These are phyloP conservation scores for Trichoderma arundinaceum DNA, from an alignment of 2,329 filamentous ascomycete genomes.

Conservation along the genomic window DNA sequence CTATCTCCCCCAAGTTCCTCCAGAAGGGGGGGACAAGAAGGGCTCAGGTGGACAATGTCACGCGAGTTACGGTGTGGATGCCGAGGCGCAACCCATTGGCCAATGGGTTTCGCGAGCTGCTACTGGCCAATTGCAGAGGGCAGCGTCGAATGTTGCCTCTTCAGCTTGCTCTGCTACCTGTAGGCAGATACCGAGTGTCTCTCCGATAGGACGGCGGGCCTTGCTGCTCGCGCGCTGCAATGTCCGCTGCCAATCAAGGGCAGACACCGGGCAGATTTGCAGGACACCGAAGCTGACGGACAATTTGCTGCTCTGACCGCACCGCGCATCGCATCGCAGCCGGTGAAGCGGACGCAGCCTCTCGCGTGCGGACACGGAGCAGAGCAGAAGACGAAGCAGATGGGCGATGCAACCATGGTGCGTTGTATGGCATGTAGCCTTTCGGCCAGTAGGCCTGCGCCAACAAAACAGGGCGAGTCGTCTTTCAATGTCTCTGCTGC, in stretches of 20 bases:
- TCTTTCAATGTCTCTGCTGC: background rate
- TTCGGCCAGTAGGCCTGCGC: conserved; percentile 20
- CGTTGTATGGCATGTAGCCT: too few relatives aligned
- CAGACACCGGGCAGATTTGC: background rate
- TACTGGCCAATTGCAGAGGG: conserved; percentile 29
- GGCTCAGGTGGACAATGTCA: conserved; percentile 31
- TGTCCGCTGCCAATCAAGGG: too few relatives aligned
- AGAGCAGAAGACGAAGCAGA: background rate
- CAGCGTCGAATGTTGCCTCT: conserved; percentile 3
- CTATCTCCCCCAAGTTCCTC: too few relatives aligned
- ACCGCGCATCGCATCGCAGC: too few relatives aligned
- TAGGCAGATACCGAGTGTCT: conserved; percentile 11
- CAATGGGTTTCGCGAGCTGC: conserved; percentile 26
- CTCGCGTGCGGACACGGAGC: too few relatives aligned
- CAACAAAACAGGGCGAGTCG: background rate
- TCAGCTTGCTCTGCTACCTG: background rate
- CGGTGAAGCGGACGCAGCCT: too few relatives aligned
- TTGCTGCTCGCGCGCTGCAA: too few relatives aligned
- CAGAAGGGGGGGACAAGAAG: background rate
- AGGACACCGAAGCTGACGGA: too few relatives aligned
- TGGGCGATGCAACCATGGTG: too few relatives aligned
- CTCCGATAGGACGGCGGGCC: conserved; percentile 3
- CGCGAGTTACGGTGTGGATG: conserved; percentile 31
- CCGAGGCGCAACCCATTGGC: conserved; percentile 30
- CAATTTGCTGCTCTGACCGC: too few relatives aligned